Evolutionary conservation across 2,329 filamentous ascomycete genomes (phyloP).

Genomic region (Cercospora nicotianae): DNA sequence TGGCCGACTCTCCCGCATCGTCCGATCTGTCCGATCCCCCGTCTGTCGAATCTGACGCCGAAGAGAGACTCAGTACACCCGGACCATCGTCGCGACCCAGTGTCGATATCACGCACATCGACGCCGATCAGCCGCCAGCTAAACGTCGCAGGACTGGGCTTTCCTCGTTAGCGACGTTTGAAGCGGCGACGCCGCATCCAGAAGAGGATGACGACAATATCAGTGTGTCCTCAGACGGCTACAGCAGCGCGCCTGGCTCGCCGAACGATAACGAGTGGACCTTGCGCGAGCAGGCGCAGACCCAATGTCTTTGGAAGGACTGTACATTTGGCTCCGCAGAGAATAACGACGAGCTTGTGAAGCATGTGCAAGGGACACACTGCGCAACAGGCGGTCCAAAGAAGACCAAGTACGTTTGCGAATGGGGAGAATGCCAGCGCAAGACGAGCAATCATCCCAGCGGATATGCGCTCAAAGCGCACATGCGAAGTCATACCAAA

Average conservation of each 20-base stretch:
- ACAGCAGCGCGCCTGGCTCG: slow-evolving; percentile 67
- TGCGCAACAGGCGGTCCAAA: slow-evolving; percentile 69
- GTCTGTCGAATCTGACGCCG: slow-evolving; percentile 62
- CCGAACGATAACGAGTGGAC: slow-evolving; percentile 48
- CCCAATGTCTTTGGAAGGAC: slow-evolving; percentile 53
- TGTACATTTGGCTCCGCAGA: slow-evolving; percentile 50
- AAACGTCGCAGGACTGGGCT: slow-evolving; percentile 44
- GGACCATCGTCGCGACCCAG: slow-evolving; percentile 49
- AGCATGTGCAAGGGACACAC: slow-evolving; percentile 76
- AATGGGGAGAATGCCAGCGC: slow-evolving; percentile 85
- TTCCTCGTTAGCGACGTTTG: slow-evolving; percentile 26
- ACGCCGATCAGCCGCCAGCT: slow-evolving; percentile 37
- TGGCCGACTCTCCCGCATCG: slow-evolving; percentile 59
- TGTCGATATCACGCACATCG: slow-evolving; percentile 42
- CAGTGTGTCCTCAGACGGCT: slow-evolving; percentile 78
- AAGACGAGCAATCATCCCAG: slow-evolving; percentile 92
- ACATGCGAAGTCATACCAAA: slow-evolving; percentile 95
- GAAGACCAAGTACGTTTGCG: slow-evolving; percentile 97
- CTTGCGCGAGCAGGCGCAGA: slow-evolving; percentile 44
- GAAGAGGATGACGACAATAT: slow-evolving; percentile 56
- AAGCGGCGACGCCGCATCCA: slow-evolving; percentile 30
- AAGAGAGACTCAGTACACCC: slow-evolving; percentile 54
- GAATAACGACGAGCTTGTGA: slow-evolving; percentile 55
- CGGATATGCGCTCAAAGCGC: slow-evolving; percentile 91
- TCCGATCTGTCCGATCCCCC: slow-evolving; percentile 63